Evolutionary conservation across 163 green algal species (phyloP).

Genomic region (Coccomyxa subellipsoidea): DNA sequence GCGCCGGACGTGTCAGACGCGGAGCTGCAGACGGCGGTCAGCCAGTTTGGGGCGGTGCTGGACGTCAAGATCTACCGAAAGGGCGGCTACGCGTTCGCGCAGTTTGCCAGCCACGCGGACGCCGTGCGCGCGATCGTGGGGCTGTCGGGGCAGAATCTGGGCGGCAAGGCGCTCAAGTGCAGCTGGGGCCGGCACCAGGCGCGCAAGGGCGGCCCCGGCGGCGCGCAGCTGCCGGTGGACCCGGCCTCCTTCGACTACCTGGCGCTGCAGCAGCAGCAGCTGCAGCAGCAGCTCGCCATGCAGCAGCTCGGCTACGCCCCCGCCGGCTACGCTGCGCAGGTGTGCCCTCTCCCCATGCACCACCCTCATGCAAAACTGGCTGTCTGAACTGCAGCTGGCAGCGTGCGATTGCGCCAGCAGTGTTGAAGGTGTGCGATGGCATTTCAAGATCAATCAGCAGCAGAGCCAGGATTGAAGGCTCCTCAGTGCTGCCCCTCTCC

Average conservation of each 20-base stretch:
- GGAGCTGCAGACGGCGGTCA: conserved; percentile 28
- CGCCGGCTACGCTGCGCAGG: background rate
- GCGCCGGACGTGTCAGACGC: conserved; percentile 31
- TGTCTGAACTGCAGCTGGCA: background rate
- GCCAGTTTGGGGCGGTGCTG: conserved; percentile 19
- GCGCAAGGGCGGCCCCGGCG: conserved; percentile 2
- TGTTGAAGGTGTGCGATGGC: background rate
- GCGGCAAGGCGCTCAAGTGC: conserved; percentile 49
- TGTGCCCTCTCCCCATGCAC: background rate
- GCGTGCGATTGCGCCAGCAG: background rate
- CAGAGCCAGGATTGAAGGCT: background rate
- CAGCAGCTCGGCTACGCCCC: conserved; percentile 2
- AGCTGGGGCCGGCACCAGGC: conserved; percentile 51
- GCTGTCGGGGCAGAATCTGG: conserved; percentile 42
- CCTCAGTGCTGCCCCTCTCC: too few relatives aligned
- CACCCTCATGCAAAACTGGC: background rate
- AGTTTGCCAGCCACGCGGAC: conserved; percentile 33
- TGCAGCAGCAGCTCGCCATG: conserved; percentile 6
- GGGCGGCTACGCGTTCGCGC: conserved; percentile 21
- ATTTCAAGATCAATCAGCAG: background rate
- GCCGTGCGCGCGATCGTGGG: conserved; percentile 50
- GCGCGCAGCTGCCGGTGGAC: background rate
- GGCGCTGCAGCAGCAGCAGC: background rate
- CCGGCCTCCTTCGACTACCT: background rate
- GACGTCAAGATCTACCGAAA: conserved; percentile 36